Base-by-base conservation (phyloP, 1,139 yeast species). In the Yamadazyma diddensiae region DNA sequence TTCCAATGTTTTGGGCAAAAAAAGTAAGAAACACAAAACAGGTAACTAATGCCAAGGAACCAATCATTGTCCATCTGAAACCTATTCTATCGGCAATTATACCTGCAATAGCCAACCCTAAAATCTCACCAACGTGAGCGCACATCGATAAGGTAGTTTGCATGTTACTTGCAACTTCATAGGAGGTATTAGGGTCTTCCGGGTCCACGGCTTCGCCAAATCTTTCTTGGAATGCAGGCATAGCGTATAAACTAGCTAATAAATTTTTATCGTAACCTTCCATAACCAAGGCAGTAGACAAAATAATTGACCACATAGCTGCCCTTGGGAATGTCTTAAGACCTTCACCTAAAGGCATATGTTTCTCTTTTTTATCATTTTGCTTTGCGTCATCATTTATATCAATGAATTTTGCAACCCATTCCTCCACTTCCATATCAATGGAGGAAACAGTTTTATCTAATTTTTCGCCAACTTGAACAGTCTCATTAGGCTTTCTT, bases 81-180 rank as follows among this genome's bases (percentile, higher is more conserved):
- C 79, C 80, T 34, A 61, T 52, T 37, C 53, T 51, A 41, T 73
- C 77, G 13, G 73, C 69, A 29, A 68, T 45, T 27, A 57, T 39
- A 50, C 76, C 77, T 27, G 72, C 69, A 30, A 57, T 29, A 40
- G 63, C 57, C 37, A 70, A 58, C 31, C 79, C 78, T 29, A 73
- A 38, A 32, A 73, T 52, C 36, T 66, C 70, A 43, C 77, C 77
- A 34, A 62, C 59, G 31, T 66, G 57, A 20, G 58, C 59, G 31
- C 67, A 61, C 73, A 70, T 67, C 15, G 64, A 52, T 37, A 73
- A 53, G 15, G 64, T 65, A 16, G 71, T 70, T 52, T 73, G 79
- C 69, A 73, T 69, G 29, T 57, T 53, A 12, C 74, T 66, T 8
- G 73, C 60, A 15, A 73, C 49, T 43, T 66, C 61, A 39, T 61